Evolutionary conservation across 345 rosid genomes (phyloP), one percentile per base, ranked within the genome.

Genomic region (Bruguiera sexangula): DNA sequence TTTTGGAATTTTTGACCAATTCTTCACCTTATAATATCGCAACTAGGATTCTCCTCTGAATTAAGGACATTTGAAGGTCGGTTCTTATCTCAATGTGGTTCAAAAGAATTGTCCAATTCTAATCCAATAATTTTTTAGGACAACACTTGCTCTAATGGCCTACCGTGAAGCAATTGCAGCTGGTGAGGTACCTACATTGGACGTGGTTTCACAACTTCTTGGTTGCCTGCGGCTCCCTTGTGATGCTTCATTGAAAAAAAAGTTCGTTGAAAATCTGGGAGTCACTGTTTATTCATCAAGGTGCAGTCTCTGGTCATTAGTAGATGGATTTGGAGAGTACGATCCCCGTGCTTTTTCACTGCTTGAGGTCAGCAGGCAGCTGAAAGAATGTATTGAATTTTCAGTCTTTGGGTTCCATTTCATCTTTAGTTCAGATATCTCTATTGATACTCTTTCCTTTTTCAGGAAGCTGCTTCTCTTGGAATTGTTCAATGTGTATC

Each of bases 251-350:
- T 62, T 89, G 73, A 89, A 87, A 82, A 71, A 65, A 48, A 85
- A 76, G 78, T 84, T 94, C 30, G 69, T 91, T 24, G 96, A 91
- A 71, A 87, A 80, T 78, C 76, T 89, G 50, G 91, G 85, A 73
- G 80, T 86, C 67, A 76, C 70, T 74, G 78, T 70, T 46, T 82
- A 85, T 57, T 39, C 89, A 22, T 78, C 89, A 73, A 88, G 67
- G 74, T 56, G 52, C 70, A 43, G 84, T 69, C 84, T 89, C 36
- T 78, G 81, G 76, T 86, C 96, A 26, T 71, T 91, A 66, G 80
- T 94, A 4, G 98, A 94, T 71, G 97, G 97, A 73, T 94, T 91
- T 81, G 98, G 90, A 73, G 97, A 94, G 82, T 94, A 88, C 64
- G 98, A 94, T 74, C 91, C 98, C 73, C 83, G 97, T 76, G 95